phyloP scores from a whole-genome alignment of 2,329 filamentous ascomycete genomes.

The Pleoardoris graminearum region DNA sequence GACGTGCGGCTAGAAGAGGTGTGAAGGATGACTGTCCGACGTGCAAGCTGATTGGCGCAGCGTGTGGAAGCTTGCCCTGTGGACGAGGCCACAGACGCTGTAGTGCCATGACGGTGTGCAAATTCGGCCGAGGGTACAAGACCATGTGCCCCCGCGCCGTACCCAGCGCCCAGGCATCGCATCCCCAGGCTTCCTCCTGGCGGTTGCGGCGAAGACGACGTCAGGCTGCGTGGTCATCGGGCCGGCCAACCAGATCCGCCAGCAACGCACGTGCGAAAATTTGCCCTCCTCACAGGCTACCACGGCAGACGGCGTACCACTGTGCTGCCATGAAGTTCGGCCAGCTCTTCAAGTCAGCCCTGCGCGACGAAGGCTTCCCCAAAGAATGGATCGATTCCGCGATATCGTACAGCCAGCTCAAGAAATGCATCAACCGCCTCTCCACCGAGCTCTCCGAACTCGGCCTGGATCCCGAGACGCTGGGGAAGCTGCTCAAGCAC shows the following conservation, averaged over 20 bases:
- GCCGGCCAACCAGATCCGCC: constrained; percentile 15
- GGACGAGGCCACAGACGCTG: no score
- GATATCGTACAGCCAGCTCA: constrained; percentile 81
- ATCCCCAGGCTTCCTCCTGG: not conserved
- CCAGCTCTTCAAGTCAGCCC: constrained; percentile 71
- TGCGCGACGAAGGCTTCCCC: constrained; percentile 75
- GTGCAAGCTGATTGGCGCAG: constrained; percentile 4
- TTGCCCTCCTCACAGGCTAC: constrained; percentile 27
- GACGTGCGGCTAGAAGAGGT: constrained; percentile 10
- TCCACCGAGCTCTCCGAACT: constrained; percentile 69
- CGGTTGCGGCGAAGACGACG: not conserved
- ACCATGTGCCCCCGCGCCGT: not conserved
- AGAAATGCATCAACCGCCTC: constrained; percentile 86
- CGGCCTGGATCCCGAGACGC: constrained; percentile 71
- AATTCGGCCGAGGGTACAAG: not conserved
- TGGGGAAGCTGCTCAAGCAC: constrained; percentile 64
- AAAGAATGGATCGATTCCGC: constrained; percentile 71
- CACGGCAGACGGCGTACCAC: constrained; percentile 15
- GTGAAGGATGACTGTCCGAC: constrained; percentile 15
- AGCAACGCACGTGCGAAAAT: constrained; percentile 34
- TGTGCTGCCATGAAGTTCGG: constrained; percentile 76
- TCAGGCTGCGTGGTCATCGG: not conserved
- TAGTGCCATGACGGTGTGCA: not conserved
- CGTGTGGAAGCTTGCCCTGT: not conserved
- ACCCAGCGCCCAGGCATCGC: not conserved